Evolutionary conservation across 2,329 filamentous ascomycete genomes (phyloP), one percentile per base, ranked within the genome.

Genomic region (Colletotrichum tabaci): DNA sequence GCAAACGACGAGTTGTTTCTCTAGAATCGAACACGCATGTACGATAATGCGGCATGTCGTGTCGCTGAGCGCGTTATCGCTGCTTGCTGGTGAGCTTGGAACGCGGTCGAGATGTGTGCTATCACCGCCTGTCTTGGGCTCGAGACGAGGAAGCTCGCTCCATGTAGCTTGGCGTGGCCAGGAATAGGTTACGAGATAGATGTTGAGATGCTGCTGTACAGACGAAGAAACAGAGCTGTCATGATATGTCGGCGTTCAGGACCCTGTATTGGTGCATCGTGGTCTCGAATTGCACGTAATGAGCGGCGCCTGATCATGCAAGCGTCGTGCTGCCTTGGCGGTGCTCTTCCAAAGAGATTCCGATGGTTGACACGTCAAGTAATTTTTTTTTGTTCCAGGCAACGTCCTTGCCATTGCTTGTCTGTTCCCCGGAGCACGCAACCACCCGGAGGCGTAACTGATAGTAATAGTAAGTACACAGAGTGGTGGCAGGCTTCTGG

Each of bases 31-130:
- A 46, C 38, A 46, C n/a, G 35, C 44, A 35, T 71, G 68, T 58
- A 62, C 38, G 68, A 71, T 71, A 53, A 67, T 52, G 57, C 68
- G 68, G 57, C 57, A 62, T 50, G 64, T 62, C 57, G 62, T 57
- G 55, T 58, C 23, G 44, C 47, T 64, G 47, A 61, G 55, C 55
- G 56, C 46, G 66, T 52, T 23, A 38, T 38, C 35, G 35, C 9
- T 38, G 35, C 35, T 38, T 38, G 35, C 35, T 10, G 35, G 2
- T 38, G 35, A 38, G n/a, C 12, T 21, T 26, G 18, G 46, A 61
- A n/a, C 26, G 44, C 13, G n/a, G 49, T 44, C 30, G 30, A 5
- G 50, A 38, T 26, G 52, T 68, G 58, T 60, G 66, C 38, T 67
- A 42, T 65, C 21, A 38, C 55, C 35, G 10, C 38, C n/a, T 57